Conservation (phyloP, 73 alveolate species). For the Breviolum minutum region DNA sequence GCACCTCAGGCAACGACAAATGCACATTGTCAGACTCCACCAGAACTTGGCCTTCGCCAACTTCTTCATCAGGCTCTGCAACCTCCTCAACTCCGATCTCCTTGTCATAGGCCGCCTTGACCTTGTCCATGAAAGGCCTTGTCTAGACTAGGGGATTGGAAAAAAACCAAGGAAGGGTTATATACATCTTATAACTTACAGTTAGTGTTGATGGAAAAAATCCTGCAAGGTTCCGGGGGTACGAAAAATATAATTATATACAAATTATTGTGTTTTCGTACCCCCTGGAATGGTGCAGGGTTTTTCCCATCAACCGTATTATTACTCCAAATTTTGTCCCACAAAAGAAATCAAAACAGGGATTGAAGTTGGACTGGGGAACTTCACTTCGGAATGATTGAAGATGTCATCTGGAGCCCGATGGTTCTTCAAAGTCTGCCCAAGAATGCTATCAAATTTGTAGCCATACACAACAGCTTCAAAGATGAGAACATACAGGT, state of each 20-base stretch:
- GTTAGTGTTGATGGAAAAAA: too few relatives aligned
- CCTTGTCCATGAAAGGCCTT: constrained; percentile 6
- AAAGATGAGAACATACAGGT: not conserved
- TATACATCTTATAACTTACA: too few relatives aligned
- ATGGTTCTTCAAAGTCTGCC: not conserved
- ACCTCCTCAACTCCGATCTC: not conserved
- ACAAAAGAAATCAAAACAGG: not conserved
- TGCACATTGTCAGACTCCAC: not conserved
- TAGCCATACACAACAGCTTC: constrained; percentile 23
- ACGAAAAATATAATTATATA: too few relatives aligned
- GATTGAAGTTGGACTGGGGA: not conserved
- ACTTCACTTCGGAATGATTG: not conserved
- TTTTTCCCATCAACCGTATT: not conserved
- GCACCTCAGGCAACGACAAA: not conserved
- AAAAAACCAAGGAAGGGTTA: not conserved
- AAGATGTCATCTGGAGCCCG: not conserved
- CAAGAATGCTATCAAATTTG: not conserved
- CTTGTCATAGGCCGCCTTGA: constrained; percentile 5
- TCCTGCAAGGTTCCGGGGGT: too few relatives aligned
- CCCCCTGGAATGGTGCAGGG: too few relatives aligned
- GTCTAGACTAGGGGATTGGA: too few relatives aligned
- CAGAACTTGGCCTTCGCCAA: not conserved
- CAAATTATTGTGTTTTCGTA: too few relatives aligned
- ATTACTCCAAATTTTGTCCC: not conserved
- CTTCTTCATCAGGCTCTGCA: not conserved